Base-by-base conservation (phyloP, 2,329 filamentous ascomycete genomes). In the Penicillium glabrum region DNA sequence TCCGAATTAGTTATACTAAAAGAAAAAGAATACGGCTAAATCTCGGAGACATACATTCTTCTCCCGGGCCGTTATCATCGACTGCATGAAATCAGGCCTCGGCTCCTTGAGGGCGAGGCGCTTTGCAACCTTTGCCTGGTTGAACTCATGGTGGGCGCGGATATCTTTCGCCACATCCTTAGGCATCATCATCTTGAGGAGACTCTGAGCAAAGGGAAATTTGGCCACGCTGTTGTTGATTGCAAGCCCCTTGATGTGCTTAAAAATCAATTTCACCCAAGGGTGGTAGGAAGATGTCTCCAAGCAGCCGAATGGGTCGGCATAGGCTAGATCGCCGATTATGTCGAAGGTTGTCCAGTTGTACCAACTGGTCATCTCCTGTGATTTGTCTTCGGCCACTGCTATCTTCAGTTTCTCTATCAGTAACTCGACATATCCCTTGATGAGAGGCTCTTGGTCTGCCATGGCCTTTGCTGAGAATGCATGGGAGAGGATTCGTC, bases 261-360 rank as follows among this genome's bases (percentile, higher is more conserved):
- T 44, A 9, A 68, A 68, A 13, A 78, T 66, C 2, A 71, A 59
- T 0, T 65, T 61, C 11, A 77, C 71, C 75, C 75, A 78, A 9
- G 68, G 26, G 24, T 61, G 46, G 33, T 52, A 47, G 11, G 43
- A 9, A 61, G 21, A 29, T 33, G 29, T 33, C 29, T 33, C 10
- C 29, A 33, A 33, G 29, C 56, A 57, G 11, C 51, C 45, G 27
- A 61, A 59, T 10, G 59, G 53, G 33, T 61, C 59, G 9, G 53
- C 70, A 43, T 74, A 74, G 1, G 64, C 63, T 8, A 67, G 43
- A 11, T 68, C 61, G 3, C 65, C 63, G 19, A 62, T 66, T n/a
- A 68, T 61, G 43, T 77, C 74, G 41, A 77, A 76, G 1, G 69
- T 71, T 0, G 62, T 65, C 27, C 52, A 75, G n/a, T 73, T 71